Evolutionary conservation across 2,329 filamentous ascomycete genomes (phyloP).

Genomic region (Furcasterigmium sp.): DNA sequence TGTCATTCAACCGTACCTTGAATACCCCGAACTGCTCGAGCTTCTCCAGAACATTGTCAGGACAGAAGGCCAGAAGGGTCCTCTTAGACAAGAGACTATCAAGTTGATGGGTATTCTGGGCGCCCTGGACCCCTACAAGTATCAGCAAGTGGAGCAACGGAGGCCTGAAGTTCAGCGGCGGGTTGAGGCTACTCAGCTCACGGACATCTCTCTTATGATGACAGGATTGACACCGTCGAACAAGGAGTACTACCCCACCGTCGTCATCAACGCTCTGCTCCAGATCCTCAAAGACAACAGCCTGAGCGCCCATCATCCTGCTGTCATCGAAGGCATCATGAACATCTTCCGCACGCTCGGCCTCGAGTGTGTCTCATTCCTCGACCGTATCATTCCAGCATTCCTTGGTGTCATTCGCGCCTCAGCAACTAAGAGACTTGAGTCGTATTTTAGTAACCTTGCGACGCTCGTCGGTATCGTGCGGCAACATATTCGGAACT

Average conservation of each 20-base stretch:
- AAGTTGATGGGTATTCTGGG: constrained; percentile 94
- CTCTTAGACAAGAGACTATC: constrained; percentile 87
- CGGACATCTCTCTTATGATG: constrained; percentile 98
- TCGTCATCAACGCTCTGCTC: constrained; percentile 93
- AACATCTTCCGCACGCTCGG: constrained; percentile 97
- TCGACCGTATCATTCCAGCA: constrained; percentile 88
- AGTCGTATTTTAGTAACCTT: constrained; percentile 97
- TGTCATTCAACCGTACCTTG: constrained; percentile 91
- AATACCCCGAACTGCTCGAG: constrained; percentile 89
- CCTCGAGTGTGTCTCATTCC: constrained; percentile 90
- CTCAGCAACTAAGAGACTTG: constrained; percentile 70
- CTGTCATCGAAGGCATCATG: constrained; percentile 96
- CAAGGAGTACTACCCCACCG: constrained; percentile 97
- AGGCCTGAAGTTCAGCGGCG: constrained; percentile 74
- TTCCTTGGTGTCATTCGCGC: constrained; percentile 86
- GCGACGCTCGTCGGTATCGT: constrained; percentile 92
- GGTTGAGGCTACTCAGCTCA: constrained; percentile 61
- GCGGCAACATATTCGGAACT: constrained; percentile 90
- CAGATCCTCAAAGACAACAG: constrained; percentile 89
- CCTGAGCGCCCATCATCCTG: constrained; percentile 82
- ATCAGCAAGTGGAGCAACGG: constrained; percentile 89
- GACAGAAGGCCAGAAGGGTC: constrained; percentile 77
- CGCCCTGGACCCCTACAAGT: constrained; percentile 91
- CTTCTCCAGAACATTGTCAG: constrained; percentile 93
- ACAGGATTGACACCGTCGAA: constrained; percentile 91